Evolutionary conservation across 257 asterid species (phyloP), one percentile per base, ranked within the genome.

Genomic region (Euphrasia confusa): DNA sequence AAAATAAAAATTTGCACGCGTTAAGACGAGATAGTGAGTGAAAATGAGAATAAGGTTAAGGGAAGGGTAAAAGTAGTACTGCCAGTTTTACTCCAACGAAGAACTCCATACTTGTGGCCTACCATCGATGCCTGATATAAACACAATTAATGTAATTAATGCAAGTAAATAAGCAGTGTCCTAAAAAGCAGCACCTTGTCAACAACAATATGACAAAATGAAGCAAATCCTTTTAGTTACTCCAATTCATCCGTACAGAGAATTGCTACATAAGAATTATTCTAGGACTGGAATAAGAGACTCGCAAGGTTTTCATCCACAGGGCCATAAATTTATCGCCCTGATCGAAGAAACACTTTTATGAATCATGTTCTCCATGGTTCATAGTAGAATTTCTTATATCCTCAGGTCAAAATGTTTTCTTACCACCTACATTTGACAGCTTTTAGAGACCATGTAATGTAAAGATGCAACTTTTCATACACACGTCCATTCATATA

Each of bases 91-190:
- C 95, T 89, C 97, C 96, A 89, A 44, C 99, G 88, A 45, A 93
- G 95, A 55, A 89, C 97, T 72, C 99, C 97, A 72, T 89, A 93
- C 78, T 89, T 93, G 88, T 93, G 89, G 60, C 97, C 97, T 1
- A 93, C 92, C 97, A 93, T 79, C 2, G 96, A 93, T 52, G 99
- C 99, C 99, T 93, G 70, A 65, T 32, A 61, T n/a, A 53, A 28
- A 37, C 59, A 72, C 10, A 24, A 69, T 54, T 4, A 4, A 35
- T 67, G 35, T 27, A 60, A 47, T 76, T 58, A 50, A 27, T 67
- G 66, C 52, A 35, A 61, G 67, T 60, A 17, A 35, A 64, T 24
- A 54, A 33, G 14, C 12, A 65, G 17, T 27, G 57, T 55, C 18
- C 35, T 45, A 21, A 47, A 64, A 35, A 50, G 10, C 54, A 68